Conservation (phyloP, 768 basidiomycete genomes). For the Naganishia randhawae region DNA sequence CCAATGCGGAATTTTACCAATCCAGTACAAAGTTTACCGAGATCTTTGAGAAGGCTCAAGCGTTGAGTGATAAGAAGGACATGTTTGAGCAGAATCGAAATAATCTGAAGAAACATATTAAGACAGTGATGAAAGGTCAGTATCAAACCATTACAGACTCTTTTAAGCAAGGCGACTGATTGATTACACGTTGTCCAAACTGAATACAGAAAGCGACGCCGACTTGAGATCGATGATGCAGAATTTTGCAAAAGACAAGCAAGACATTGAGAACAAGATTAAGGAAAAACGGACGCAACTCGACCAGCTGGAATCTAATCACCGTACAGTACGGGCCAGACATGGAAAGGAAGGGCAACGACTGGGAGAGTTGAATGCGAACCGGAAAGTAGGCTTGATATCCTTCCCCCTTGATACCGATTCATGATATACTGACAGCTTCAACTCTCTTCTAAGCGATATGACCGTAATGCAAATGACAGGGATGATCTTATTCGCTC, state of each 20-base stretch:
- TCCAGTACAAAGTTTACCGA: conserved; percentile 69
- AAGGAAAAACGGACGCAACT: conserved; percentile 59
- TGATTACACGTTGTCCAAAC: conserved; percentile 10
- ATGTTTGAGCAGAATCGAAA: conserved; percentile 62
- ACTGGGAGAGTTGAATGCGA: conserved; percentile 64
- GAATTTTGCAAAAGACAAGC: conserved; percentile 52
- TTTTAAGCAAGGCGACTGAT: conserved; percentile 20
- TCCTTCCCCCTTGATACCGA: not conserved
- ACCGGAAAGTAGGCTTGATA: conserved; percentile 61
- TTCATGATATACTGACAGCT: not conserved
- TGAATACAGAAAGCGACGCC: conserved; percentile 63
- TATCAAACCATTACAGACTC: not conserved
- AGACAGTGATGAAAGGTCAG: conserved; percentile 63
- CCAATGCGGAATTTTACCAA: conserved; percentile 64
- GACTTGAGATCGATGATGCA: conserved; percentile 56
- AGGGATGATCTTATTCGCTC: conserved; percentile 72
- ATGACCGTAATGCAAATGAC: conserved; percentile 64
- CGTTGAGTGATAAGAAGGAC: conserved; percentile 62
- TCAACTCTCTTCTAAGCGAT: conserved; percentile 57
- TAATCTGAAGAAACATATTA: conserved; percentile 62
- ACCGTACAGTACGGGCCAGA: conserved; percentile 32
- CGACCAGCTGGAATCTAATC: conserved; percentile 19
- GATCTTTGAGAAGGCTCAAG: conserved; percentile 67
- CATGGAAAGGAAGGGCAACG: conserved; percentile 26
- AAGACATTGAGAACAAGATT: conserved; percentile 39